Evolutionary conservation across 805 yeast genomes (phyloP).

Genomic region (Kuraishia molischiana): DNA sequence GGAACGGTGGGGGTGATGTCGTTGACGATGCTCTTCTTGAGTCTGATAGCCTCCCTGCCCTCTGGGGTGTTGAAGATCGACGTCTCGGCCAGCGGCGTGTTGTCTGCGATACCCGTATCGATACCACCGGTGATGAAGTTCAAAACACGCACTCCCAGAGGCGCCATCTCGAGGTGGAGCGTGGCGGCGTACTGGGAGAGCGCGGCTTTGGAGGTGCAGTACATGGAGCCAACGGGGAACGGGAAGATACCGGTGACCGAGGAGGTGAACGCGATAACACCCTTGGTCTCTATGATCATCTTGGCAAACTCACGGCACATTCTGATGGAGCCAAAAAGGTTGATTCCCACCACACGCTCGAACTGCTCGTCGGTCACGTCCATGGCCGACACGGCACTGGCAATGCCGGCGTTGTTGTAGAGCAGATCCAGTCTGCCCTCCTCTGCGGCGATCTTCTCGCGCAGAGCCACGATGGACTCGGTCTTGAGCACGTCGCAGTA

Average conservation of each 20-base stretch:
- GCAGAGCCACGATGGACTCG: background rate
- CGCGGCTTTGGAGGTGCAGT: slow-evolving; percentile 66
- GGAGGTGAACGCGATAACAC: slow-evolving; percentile 67
- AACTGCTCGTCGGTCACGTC: slow-evolving; percentile 52
- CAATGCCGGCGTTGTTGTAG: background rate
- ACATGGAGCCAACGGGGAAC: slow-evolving; percentile 62
- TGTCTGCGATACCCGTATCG: slow-evolving; percentile 59
- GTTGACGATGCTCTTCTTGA: slow-evolving; percentile 49
- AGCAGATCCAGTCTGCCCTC: background rate
- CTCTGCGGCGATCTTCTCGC: background rate
- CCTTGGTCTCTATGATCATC: slow-evolving; percentile 52
- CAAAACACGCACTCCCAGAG: slow-evolving; percentile 62
- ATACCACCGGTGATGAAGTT: slow-evolving; percentile 74
- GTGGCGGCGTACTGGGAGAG: slow-evolving; percentile 61
- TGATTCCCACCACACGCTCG: slow-evolving; percentile 47
- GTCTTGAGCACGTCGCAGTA: background rate
- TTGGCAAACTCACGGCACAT: slow-evolving; percentile 47
- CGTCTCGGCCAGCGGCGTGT: slow-evolving; percentile 42
- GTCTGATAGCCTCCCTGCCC: slow-evolving; percentile 35
- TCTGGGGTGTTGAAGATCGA: slow-evolving; percentile 46
- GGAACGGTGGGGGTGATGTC: slow-evolving; percentile 51
- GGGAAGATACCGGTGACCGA: slow-evolving; percentile 57
- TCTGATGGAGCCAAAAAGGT: slow-evolving; percentile 63
- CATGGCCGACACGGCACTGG: slow-evolving; percentile 61
- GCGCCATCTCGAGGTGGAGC: slow-evolving; percentile 57